These are phyloP conservation scores for Apiospora pterosperma DNA, from an alignment of 2,329 filamentous ascomycete genomes.

Conservation along the genomic window DNA sequence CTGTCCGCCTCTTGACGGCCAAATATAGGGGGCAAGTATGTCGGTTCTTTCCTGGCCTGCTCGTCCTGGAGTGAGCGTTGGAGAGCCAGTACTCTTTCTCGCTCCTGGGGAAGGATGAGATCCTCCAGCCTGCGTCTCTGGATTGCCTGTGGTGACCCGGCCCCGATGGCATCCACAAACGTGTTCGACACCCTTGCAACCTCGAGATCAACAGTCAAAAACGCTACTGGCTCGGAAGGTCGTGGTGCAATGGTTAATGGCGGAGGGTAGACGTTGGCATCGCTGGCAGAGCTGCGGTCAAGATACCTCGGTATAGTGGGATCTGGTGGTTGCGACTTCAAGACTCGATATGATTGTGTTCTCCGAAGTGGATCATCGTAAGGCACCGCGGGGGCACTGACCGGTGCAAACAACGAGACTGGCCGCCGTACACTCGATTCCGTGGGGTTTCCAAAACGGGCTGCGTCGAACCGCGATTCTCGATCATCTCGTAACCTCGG, in stretches of 20 bases:
- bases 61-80: constrained; percentile 55
- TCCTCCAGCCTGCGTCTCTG: constrained; percentile 51
- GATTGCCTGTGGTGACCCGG: constrained; percentile 31
- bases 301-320: constrained; percentile 45
- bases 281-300: constrained; percentile 46
- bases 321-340: constrained; percentile 53
- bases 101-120: constrained; percentile 48
- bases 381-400: constrained; percentile 37
- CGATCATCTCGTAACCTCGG: constrained; percentile 73
- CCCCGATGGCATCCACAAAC: constrained; percentile 54
- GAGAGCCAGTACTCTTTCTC: constrained; percentile 47
- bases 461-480: constrained; percentile 54
- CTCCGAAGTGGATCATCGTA: constrained; percentile 46
- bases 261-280: constrained; percentile 46
- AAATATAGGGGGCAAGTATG: constrained; percentile 63
- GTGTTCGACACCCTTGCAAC: constrained; percentile 53
- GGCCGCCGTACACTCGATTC: constrained; percentile 48
- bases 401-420: constrained; percentile 46
- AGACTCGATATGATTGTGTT: constrained; percentile 46
- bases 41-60: constrained; percentile 54
- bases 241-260: constrained; percentile 39
- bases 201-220: constrained; percentile 56
- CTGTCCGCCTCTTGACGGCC: constrained; percentile 50
- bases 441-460: constrained; percentile 42
- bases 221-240: constrained; percentile 51